Base-by-base conservation (phyloP, 2,329 filamentous ascomycete genomes). In the Ascocoryne sarcoides region DNA sequence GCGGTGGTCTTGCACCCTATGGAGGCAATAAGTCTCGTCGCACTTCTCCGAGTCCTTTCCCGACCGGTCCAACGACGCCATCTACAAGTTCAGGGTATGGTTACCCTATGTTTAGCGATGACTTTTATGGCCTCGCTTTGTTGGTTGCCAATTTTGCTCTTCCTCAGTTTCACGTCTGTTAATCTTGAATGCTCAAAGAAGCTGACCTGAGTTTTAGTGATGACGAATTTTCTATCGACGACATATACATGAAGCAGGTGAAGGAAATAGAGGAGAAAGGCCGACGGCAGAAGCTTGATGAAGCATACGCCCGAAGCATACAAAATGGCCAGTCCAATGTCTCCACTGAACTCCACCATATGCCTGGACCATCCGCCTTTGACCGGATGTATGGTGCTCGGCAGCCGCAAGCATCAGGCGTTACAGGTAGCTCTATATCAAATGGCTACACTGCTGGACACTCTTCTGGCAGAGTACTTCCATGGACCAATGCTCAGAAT, bases 181-280 rank as follows among this genome's bases (percentile, higher is more conserved):
- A 26, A 26, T 26, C 23, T 26, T 7, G 23, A 26, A 26, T 26
- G 12, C n/a, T n/a, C n/a, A n/a, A n/a, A n/a, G n/a, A n/a, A n/a
- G 23, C 43, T 40, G 17, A 42, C 37, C 39, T 29, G 18, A 16
- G 29, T 15, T 38, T 32, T 45, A 57, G 54, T 21, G 54, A 58
- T 28, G 54, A 56, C 5, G 46, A 52, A 10, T 45, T 52, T 32
- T 41, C 43, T n/a, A n/a, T n/a, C n/a, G n/a, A n/a, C n/a, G n/a
- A n/a, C n/a, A n/a, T n/a, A n/a, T n/a, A n/a, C n/a, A n/a, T n/a
- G 37, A 23, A 2, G 48, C 39, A 40, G 17, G 51, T 56, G 20
- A 48, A 51, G 60, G 63, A 39, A 51, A 64, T 23, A 49, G 67
- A 63, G 37, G 63, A 66, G 18, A 58, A 59, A 38, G 61, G 59